Evolutionary conservation across 345 rosid species (phyloP).

Genomic region (Hirschfeldia incana): DNA sequence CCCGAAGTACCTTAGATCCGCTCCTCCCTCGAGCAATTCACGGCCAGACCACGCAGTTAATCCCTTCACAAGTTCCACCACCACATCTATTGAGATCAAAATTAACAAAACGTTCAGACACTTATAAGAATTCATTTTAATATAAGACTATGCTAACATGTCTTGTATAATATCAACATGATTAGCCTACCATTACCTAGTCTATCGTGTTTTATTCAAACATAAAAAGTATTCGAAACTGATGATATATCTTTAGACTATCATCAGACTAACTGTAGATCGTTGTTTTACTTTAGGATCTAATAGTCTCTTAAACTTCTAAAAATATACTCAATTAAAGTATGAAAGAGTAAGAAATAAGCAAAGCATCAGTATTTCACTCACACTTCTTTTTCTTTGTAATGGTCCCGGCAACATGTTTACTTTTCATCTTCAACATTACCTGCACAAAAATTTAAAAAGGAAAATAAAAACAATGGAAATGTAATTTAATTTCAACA

Average conservation of each 20-base stretch:
- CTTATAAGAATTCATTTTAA: background rate
- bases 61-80: conserved; percentile 59
- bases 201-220: background rate
- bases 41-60: conserved; percentile 81
- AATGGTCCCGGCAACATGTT: conserved; percentile 73
- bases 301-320: background rate
- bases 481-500: background rate
- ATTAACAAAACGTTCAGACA: background rate
- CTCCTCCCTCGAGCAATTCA: conserved; percentile 69
- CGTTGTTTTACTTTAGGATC: conserved; percentile 30
- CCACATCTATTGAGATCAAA: conserved; percentile 50
- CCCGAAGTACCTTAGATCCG: conserved; percentile 69
- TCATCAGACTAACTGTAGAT: conserved; percentile 6
- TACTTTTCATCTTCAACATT: conserved; percentile 84
- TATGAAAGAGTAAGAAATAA: conserved; percentile 36
- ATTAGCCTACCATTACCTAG: background rate
- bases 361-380: conserved; percentile 38
- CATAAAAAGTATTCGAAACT: background rate
- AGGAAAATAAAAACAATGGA: background rate
- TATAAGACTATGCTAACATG: background rate
- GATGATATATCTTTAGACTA: conserved; percentile 2
- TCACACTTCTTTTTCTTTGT: conserved; percentile 89
- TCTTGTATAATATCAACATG: background rate
- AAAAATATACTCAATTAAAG: conserved; percentile 4
- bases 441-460: conserved; percentile 47